These are phyloP conservation scores for Notholithocarpus densiflorus DNA, from an alignment of 306 rosid genomes.

Conservation along the genomic window DNA sequence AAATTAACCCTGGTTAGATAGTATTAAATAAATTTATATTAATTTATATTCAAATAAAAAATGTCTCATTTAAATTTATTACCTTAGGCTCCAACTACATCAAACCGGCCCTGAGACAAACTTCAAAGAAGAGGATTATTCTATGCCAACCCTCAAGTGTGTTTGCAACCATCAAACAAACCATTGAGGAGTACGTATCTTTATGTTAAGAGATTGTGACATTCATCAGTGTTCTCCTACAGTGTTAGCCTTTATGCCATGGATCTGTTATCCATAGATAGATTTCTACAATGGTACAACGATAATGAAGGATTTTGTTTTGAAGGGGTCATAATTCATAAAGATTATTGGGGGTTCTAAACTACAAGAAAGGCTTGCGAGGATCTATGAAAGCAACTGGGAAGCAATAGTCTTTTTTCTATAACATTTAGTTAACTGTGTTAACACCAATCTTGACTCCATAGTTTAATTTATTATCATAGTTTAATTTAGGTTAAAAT, in stretches of 20 bases:
- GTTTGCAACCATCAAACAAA: slow-evolving; percentile 54
- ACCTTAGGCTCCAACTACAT: too few relatives aligned
- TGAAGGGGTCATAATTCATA: slow-evolving; percentile 1
- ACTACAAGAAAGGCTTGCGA: slow-evolving; percentile 27
- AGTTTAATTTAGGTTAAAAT: too few relatives aligned
- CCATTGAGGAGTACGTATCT: slow-evolving; percentile 47
- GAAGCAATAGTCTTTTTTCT: slow-evolving; percentile 34
- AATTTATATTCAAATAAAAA: too few relatives aligned
- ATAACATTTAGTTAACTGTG: background rate
- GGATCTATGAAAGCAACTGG: slow-evolving; percentile 40
- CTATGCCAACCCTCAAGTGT: slow-evolving; percentile 87
- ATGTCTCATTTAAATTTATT: too few relatives aligned
- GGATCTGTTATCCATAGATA: slow-evolving; percentile 10
- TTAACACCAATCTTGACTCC: too few relatives aligned
- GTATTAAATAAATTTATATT: too few relatives aligned
- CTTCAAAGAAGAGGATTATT: slow-evolving; percentile 95
- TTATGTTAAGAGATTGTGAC: slow-evolving; percentile 29
- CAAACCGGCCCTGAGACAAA: slow-evolving; percentile 29
- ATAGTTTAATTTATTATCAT: too few relatives aligned
- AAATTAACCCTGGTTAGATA: too few relatives aligned
- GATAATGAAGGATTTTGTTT: slow-evolving; percentile 34
- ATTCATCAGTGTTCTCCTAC: slow-evolving; percentile 36
- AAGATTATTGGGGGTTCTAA: background rate
- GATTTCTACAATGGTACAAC: slow-evolving; percentile 34
- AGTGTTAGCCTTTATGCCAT: slow-evolving; percentile 43